Evolutionary conservation across 208 protist species (phyloP), one percentile per base, ranked within the genome.

Genomic region (Angomonas ambiguus): DNA sequence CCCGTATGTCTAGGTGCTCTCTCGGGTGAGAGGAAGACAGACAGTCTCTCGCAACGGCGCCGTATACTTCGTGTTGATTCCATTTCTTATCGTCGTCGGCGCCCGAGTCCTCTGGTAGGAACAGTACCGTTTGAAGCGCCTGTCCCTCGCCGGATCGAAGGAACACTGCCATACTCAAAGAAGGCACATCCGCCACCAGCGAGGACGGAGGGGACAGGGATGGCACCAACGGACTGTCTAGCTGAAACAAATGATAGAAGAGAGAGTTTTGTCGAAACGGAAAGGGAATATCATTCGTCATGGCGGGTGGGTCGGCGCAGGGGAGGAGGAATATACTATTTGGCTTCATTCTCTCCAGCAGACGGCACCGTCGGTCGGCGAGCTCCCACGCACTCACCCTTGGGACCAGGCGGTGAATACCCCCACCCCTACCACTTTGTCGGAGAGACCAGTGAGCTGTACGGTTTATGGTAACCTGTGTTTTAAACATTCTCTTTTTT

Each of bases 231-330:
- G 57, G 57, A 1, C 18, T 10, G 34, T 49, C 11, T 22, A 49
- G 18, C 10, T 35, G 31, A n/a, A 88, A 88, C 24, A 88, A 66
- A 48, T 88, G 83, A 18, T 76, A 79, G 60, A 78, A 83, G 35
- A 85, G 34, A 2, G 76, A 66, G 61, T 85, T 69, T 33, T 85
- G 79, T 6, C 73, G 68, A 42, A 75, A 69, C 1, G 72, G 71
- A 24, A 62, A 63, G 5, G 76, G 30, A 24, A 85, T 82, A 57
- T 85, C 79, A 56, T 78, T 62, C 2, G 67, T 78, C 24, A 61
- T 67, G 13, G 33, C 25, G 8, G 57, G 18, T 28, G 71, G 65
- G 51, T 85, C 77, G 0, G 76, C 72, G 2, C 79, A 78, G 2
- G 79, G 79, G 1, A 88, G 42, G 10, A 88, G 18, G 0, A 80